Conservation (phyloP, 805 yeast species). For the Barnettozyma sp. region DNA sequence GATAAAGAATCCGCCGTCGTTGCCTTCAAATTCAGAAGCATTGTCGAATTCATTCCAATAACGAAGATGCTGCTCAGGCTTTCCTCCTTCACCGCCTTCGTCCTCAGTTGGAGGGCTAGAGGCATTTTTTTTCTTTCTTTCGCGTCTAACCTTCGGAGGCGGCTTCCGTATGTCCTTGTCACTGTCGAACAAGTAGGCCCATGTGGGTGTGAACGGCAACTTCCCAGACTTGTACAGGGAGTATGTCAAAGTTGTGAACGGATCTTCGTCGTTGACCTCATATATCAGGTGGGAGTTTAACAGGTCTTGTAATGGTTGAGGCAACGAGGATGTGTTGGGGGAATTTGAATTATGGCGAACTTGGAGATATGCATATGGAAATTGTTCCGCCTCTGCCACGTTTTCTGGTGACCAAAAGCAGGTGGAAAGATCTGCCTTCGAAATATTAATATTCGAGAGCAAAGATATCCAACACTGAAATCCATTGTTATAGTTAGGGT, state of each 20-base stretch:
- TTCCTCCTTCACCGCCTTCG: too few relatives aligned
- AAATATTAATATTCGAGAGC: slow-evolving; percentile 19
- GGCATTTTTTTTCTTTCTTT: slow-evolving; percentile 3
- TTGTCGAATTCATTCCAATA: slow-evolving; percentile 69
- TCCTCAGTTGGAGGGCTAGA: too few relatives aligned
- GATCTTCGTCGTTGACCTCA: slow-evolving; percentile 33
- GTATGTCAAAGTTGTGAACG: slow-evolving; percentile 28
- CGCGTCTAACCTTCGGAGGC: slow-evolving; percentile 27
- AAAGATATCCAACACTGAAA: slow-evolving; percentile 22
- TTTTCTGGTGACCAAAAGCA: slow-evolving; percentile 15
- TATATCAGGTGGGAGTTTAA: slow-evolving; percentile 42
- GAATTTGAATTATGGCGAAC: slow-evolving; percentile 37
- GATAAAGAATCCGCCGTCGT: slow-evolving; percentile 32
- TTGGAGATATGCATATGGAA: slow-evolving; percentile 46
- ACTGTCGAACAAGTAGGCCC: slow-evolving; percentile 31
- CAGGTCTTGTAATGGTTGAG: slow-evolving; percentile 30
- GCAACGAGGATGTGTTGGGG: slow-evolving; percentile 16
- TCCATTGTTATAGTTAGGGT: slow-evolving; percentile 2
- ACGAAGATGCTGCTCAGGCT: slow-evolving; percentile 25
- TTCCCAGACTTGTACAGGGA: slow-evolving; percentile 24
- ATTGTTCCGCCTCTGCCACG: slow-evolving; percentile 15
- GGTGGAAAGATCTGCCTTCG: slow-evolving; percentile 8
- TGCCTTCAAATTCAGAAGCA: slow-evolving; percentile 45
- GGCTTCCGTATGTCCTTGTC: slow-evolving; percentile 39
- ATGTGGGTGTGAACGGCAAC: slow-evolving; percentile 30